Base-by-base conservation (phyloP, 257 asterid species). In the Capsicum chinense region DNA sequence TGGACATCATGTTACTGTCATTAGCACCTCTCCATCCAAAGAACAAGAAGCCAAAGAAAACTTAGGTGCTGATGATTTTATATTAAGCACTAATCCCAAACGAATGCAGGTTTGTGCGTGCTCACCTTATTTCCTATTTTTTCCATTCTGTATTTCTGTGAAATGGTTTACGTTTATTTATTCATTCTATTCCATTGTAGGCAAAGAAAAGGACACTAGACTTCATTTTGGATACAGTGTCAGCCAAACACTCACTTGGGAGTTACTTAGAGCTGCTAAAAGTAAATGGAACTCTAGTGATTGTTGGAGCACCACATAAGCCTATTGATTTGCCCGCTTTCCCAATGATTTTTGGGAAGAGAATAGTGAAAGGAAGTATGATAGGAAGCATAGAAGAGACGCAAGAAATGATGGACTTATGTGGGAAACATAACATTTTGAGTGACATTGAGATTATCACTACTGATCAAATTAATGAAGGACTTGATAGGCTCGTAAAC, bases 251-350 rank as follows among this genome's bases (percentile, higher is more conserved):
- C 89, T 91, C 98, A 0, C 86, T 95, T 80, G 99, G 99, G 6
- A 92, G 91, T 2, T 60, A 26, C 44, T 85, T 95, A 0, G 97
- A 94, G 86, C 83, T 95, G 56, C 81, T 95, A 85, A 94, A 94
- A 83, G 94, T 94, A 82, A 94, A 88, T 11, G 99, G 99, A 3
- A 94, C 97, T 8, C 59, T 95, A 50, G 94, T 87, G 67, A 68
- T 95, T 56, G 97, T 93, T 52, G 99, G 99, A n/a, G 98, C 97
- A 82, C 99, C 99, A 0, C 95, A 91, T 57, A 91, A 91, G 91
- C 99, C 99, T 3, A 48, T 95, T 16, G 95, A 91, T 33, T 97
- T 95, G 3, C 97, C 99, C 42, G 87, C 98, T 14, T 93, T 94
- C 48, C 97, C 98, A 39, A 71, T 95, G 81, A 90, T 95, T 71